Percentiles rank a stretch among this genome's conserved stretches.
These are phyloP conservation scores for Penicillium canescens DNA, from an alignment of 495 filamentous ascomycete genomes.

Conservation along the genomic window DNA sequence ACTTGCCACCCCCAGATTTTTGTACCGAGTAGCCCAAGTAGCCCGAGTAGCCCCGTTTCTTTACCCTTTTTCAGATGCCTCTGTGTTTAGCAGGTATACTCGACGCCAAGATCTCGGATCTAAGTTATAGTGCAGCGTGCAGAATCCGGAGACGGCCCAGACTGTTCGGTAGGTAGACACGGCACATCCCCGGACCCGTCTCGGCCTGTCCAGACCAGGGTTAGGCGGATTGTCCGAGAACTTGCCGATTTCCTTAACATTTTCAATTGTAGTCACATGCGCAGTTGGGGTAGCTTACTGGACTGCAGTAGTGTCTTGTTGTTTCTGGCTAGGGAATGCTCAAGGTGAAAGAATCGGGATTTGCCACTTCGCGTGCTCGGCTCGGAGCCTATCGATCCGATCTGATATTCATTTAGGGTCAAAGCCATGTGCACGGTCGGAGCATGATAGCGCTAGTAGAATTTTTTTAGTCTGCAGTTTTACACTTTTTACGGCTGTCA, in stretches of 20 bases:
- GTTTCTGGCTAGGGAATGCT: neutral
- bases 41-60: neutral
- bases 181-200: conserved; percentile 20
- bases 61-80: no score
- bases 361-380: conserved; percentile 1
- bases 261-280: neutral
- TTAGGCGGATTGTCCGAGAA: conserved; percentile 1
- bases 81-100: neutral
- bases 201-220: conserved; percentile 13
- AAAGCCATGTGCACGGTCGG: conserved; percentile 4
- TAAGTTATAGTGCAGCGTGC: neutral
- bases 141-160: conserved; percentile 8
- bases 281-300: neutral
- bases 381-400: neutral
- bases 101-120: neutral
- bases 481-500: no score
- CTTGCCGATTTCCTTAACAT: conserved; percentile 2
- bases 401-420: conserved; percentile 5
- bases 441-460: conserved; percentile 2
- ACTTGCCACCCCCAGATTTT: conserved; percentile 10
- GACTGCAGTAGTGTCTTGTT: neutral
- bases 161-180: conserved; percentile 22
- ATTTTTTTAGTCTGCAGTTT: neutral
- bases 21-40: neutral
- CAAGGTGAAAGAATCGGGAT: neutral